Percentiles rank a stretch among this genome's conserved stretches.
Evolutionary conservation across 73 alveolate genomes (phyloP).

Genomic region (Blepharisma stoltei): DNA sequence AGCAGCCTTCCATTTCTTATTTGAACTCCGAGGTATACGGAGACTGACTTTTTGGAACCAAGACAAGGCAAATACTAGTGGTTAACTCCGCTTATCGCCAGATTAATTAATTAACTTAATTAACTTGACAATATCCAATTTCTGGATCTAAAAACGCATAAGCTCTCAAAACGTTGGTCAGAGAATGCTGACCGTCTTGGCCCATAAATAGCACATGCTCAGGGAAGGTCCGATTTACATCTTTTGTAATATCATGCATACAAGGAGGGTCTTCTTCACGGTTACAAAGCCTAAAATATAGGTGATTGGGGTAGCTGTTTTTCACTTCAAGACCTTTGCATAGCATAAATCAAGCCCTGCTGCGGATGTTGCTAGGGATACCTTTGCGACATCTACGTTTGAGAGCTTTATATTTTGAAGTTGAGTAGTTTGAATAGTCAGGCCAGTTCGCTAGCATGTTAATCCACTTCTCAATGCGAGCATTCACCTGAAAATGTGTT

Average conservation of each 20-base stretch:
- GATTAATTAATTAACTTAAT: too few species aligned
- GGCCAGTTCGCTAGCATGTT: slow-evolving; percentile 15
- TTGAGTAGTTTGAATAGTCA: not conserved
- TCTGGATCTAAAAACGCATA: slow-evolving; percentile 49
- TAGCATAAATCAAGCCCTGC: not conserved
- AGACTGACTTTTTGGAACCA: too few species aligned
- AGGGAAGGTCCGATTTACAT: slow-evolving; percentile 40
- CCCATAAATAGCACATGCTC: slow-evolving; percentile 16
- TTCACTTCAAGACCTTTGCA: not conserved
- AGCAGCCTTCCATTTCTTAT: too few species aligned
- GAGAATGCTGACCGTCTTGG: slow-evolving; percentile 39
- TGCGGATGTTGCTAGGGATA: not conserved
- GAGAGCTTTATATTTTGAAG: not conserved
- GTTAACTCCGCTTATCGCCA: too few species aligned
- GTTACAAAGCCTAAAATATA: not conserved
- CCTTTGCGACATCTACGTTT: slow-evolving; percentile 13
- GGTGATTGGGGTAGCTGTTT: not conserved
- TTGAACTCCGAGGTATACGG: too few species aligned
- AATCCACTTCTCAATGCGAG: slow-evolving; percentile 21
- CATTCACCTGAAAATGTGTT: not conserved
- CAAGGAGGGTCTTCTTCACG: slow-evolving; percentile 7
- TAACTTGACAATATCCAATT: too few species aligned
- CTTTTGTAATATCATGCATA: slow-evolving; percentile 31
- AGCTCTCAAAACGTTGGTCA: slow-evolving; percentile 45
- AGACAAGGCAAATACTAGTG: too few species aligned